Evolutionary conservation across 306 rosid species (phyloP), one percentile per base, ranked within the genome.

Genomic region (Begonia loranthoides): DNA sequence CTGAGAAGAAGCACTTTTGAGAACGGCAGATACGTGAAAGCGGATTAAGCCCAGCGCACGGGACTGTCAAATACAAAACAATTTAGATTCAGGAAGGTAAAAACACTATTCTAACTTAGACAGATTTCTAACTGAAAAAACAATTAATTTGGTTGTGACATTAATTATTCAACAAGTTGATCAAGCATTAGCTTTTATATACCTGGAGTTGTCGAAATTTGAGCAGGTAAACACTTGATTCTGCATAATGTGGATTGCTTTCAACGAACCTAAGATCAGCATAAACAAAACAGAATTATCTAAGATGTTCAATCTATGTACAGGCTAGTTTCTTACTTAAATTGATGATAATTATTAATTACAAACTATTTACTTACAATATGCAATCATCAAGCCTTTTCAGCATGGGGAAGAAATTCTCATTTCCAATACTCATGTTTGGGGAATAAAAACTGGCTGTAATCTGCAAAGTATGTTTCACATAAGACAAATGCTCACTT

Each of bases 201-300:
- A 92, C 99, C 99, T 92, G 99, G 50, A 92, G 85, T 75, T 92
- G 96, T 59, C 93, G 82, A 75, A 92, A 92, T 58, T 92, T 92
- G 60, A 92, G 96, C 68, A 92, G 72, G 79, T 86, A 92, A 69
- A 92, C 94, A 66, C 83, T 79, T 63, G 96, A 92, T 74, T 92
- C 99, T 56, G 95, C 94, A 74, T 86, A 86, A 53, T 92, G 96
- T 46, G 86, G 92, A 71, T 80, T 92, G 75, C 70, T 83, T 64
- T 92, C 99, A 57, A 87, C 95, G 66, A 85, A 86, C 78, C 99
- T 92, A 70, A 62, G 44, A 58, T 47, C 54, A 51, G 65, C 36
- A 70, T 45, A 74, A 54, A 45, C 10, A 48, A 58, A 58, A 43
- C 15, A 28, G 36, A 28, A 28, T 28, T 28, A 28, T 28, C 36